Conservation (phyloP, 2,329 filamentous ascomycete genomes). For the Apiospora sp. region DNA sequence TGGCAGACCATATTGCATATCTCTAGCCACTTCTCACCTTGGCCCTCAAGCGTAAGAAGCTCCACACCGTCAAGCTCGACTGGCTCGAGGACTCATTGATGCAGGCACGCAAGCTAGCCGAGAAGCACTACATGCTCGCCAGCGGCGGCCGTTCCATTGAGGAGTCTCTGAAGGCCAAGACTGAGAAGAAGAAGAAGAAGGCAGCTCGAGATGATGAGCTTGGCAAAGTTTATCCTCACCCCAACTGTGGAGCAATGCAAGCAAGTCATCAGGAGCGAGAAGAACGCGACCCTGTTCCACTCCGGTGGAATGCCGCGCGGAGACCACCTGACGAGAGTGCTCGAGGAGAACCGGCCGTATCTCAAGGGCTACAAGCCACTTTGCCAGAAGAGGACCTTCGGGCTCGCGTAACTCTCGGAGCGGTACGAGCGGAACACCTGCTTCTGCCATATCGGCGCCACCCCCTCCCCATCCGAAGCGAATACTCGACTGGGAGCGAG, state of each 20-base stretch:
- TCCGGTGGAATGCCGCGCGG: neutral
- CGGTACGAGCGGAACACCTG: no score
- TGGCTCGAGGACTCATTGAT: slow-evolving; percentile 60
- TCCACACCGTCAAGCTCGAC: slow-evolving; percentile 56
- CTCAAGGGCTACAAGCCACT: neutral
- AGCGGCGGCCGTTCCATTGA: slow-evolving; percentile 22
- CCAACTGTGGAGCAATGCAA: neutral
- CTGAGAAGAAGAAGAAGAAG: neutral
- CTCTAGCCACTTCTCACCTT: slow-evolving; percentile 38
- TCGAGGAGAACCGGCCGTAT: neutral
- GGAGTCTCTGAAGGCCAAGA: neutral
- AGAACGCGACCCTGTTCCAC: neutral
- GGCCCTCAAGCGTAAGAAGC: slow-evolving; percentile 46
- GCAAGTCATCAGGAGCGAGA: neutral
- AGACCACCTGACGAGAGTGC: neutral
- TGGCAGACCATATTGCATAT: no score
- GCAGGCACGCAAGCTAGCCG: slow-evolving; percentile 36
- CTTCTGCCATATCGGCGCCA: no score
- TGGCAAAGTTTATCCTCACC: neutral
- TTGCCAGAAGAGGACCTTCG: neutral
- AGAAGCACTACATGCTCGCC: slow-evolving; percentile 54
- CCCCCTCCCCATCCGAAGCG: no score
- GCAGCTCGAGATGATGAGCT: neutral
- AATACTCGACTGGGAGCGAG: no score
- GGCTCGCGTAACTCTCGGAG: no score